phyloP scores from a whole-genome alignment of 768 basidiomycete genomes.

The Amanita molliuscula region DNA sequence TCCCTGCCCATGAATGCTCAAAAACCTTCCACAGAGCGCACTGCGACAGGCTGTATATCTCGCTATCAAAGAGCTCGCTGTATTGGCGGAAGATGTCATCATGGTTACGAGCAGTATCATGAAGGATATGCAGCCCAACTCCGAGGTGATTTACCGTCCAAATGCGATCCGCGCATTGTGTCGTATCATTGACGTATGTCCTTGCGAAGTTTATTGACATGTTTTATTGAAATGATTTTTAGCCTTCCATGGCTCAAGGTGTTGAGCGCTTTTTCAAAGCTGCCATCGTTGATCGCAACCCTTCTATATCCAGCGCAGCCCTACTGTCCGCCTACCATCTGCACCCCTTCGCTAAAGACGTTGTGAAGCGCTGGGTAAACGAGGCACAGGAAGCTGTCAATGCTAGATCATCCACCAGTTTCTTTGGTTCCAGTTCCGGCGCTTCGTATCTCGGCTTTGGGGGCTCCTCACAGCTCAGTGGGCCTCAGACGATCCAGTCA shows the following conservation, averaged over 20 bases:
- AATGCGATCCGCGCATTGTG: slow-evolving; percentile 96
- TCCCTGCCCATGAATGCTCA: not conserved
- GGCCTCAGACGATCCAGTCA: slow-evolving; percentile 71
- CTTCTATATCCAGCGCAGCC: slow-evolving; percentile 92
- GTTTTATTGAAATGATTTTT: slow-evolving; percentile 1
- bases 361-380: slow-evolving; percentile 99
- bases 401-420: slow-evolving; percentile 67
- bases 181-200: slow-evolving; percentile 91
- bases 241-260: slow-evolving; percentile 99
- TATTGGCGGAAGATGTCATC: slow-evolving; percentile 96
- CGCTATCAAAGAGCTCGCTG: slow-evolving; percentile 94
- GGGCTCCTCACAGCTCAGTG: slow-evolving; percentile 39
- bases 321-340: slow-evolving; percentile 97
- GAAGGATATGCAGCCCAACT: slow-evolving; percentile 99
- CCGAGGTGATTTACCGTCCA: slow-evolving; percentile 96
- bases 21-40: slow-evolving; percentile 51
- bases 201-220: not conserved
- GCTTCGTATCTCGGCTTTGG: slow-evolving; percentile 72
- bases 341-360: slow-evolving; percentile 86
- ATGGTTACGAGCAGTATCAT: slow-evolving; percentile 99
- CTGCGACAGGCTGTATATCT: slow-evolving; percentile 97
- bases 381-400: slow-evolving; percentile 96
- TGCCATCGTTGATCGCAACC: slow-evolving; percentile 94
- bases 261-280: slow-evolving; percentile 99
- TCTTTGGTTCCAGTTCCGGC: slow-evolving; percentile 44